Evolutionary conservation across 1,284 basidiomycete genomes (phyloP).

Genomic region (Gastroboletus turbinatus): DNA sequence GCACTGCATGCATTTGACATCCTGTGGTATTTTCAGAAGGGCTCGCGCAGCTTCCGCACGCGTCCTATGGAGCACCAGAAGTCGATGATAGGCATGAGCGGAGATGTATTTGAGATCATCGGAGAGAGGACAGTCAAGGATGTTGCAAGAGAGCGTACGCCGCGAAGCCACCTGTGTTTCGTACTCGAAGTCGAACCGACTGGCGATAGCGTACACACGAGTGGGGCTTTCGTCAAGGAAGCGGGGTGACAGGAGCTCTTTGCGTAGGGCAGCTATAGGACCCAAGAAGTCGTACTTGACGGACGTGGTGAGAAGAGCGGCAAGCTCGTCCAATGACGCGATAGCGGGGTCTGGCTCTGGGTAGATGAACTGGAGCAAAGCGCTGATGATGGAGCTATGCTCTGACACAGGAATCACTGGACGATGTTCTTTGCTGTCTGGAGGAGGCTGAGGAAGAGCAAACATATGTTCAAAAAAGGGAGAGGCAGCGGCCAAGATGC

Average conservation of each 20-base stretch:
- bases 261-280: conserved; percentile 48
- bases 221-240: conserved; percentile 51
- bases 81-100: conserved; percentile 62
- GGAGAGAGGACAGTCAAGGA: conserved; percentile 53
- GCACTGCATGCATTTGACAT: conserved; percentile 66
- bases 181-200: conserved; percentile 59
- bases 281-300: conserved; percentile 62
- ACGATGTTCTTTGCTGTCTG: conserved; percentile 23
- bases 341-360: conserved; percentile 49
- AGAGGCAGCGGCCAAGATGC: conserved; percentile 60
- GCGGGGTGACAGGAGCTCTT: conserved; percentile 47
- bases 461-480: conserved; percentile 72
- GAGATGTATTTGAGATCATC: conserved; percentile 67
- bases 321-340: conserved; percentile 51
- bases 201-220: conserved; percentile 70
- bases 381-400: conserved; percentile 41
- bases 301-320: conserved; percentile 51
- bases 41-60: conserved; percentile 50
- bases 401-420: conserved; percentile 61
- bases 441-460: conserved; percentile 53
- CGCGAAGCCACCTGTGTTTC: conserved; percentile 54
- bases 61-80: conserved; percentile 57
- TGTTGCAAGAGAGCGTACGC: conserved; percentile 52
- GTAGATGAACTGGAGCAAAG: conserved; percentile 56
- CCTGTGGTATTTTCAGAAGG: conserved; percentile 45